Percentiles rank a stretch among this genome's conserved stretches.
Conservation (phyloP, 345 rosid genomes). For the Geranium rotundifolium region DNA sequence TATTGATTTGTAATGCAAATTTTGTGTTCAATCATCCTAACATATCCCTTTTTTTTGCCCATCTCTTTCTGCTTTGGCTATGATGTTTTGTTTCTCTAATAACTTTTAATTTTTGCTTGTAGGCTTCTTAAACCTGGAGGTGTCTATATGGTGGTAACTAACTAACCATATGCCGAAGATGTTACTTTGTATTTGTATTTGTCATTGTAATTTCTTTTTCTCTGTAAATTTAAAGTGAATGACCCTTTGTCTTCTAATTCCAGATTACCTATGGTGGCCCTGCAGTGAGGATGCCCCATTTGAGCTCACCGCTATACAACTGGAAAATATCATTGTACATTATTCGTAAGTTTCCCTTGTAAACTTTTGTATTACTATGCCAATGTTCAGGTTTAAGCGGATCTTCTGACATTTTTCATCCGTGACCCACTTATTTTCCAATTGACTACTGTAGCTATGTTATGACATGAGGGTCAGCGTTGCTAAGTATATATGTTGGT, state of each 20-base stretch:
- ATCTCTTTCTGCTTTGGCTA: neutral
- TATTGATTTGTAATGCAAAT: neutral
- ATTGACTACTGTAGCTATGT: too few relatives aligned
- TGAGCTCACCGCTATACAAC: slow-evolving; percentile 45
- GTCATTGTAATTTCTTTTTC: neutral
- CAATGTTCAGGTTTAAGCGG: too few relatives aligned
- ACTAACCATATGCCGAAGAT: slow-evolving; percentile 3
- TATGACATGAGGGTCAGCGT: too few relatives aligned
- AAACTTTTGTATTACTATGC: too few relatives aligned
- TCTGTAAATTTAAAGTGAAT: slow-evolving; percentile 5
- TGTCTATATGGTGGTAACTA: slow-evolving; percentile 77
- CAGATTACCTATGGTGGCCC: slow-evolving; percentile 99
- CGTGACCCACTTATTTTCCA: too few relatives aligned
- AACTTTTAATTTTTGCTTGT: slow-evolving; percentile 16
- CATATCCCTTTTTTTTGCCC: neutral
- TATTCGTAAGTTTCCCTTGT: slow-evolving; percentile 53
- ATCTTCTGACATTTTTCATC: slow-evolving; percentile 4
- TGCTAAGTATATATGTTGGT: too few relatives aligned
- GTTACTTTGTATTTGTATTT: slow-evolving; percentile 3
- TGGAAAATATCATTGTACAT: slow-evolving; percentile 69
- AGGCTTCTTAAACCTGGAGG: slow-evolving; percentile 92
- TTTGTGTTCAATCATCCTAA: neutral
- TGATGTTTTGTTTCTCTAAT: slow-evolving; percentile 6
- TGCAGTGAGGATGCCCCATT: slow-evolving; percentile 75
- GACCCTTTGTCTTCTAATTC: slow-evolving; percentile 4